Base-by-base conservation (phyloP, 106 monocot species). In the Dendrobium chrysotoxum region DNA sequence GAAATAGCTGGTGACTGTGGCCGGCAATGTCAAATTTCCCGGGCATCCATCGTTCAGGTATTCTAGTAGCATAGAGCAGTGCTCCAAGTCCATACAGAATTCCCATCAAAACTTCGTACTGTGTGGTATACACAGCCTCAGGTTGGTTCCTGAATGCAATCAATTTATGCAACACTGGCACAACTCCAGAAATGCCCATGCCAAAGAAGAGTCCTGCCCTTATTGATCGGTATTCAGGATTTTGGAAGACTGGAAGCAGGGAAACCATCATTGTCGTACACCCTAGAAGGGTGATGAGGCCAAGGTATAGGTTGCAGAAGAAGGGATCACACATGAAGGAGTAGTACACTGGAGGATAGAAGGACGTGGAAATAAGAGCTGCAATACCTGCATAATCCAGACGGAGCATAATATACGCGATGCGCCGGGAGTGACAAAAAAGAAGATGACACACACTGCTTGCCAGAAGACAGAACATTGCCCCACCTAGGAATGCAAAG, bases 341-440 rank as follows among this genome's bases (percentile, higher is more conserved):
- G 79, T 99, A 99, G 90, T 99, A 99, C 31, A 99, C 99, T 0
- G 95, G 90, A 58, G 95, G 99, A 80, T 99, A 99, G 87, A 95
- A 99, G 21, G 99, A 99, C 26, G 93, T 93, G 10, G 93, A 66
- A 17, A 99, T 99, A 18, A 99, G 92, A 45, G 95, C 95, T 6
- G 99, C 92, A 44, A 99, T 95, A 26, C 99, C 99, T 0, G 99
- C 88, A 47, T 99, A 95, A 74, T 99, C 99, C 25, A 99, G 87
- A 11, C 95, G 93, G 20, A 93, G 95, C 99, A 99, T 93, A 42
- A 99, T 91, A 88, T 99, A 99, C 1, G 99, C 88, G 8, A 99
- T 18, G 28, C 90, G 88, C 0, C 79, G 80, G 21, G 99, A 95
- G 82, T 99, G 99, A 81, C 99, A 99, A 7, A 90, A 95, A 31